phyloP scores from a whole-genome alignment of 1,284 basidiomycete genomes.

The Entoloma clypeatum region DNA sequence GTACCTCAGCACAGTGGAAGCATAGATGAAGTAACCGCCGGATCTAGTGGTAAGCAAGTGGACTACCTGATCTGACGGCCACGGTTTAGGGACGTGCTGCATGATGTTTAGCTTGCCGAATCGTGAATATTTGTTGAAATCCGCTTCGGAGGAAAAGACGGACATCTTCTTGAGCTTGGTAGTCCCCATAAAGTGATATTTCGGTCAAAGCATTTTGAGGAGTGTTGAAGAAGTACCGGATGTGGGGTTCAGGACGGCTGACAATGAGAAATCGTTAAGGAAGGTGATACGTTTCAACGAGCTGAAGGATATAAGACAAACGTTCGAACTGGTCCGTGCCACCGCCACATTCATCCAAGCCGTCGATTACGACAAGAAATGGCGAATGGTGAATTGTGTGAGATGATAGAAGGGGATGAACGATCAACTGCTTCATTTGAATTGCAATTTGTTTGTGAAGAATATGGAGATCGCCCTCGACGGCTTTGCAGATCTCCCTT shows the following conservation, averaged over 20 bases:
- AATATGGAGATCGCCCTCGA: too few relatives aligned
- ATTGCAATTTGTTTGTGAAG: too few relatives aligned
- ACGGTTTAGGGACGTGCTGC: slow-evolving; percentile 6
- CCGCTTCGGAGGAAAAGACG: slow-evolving; percentile 1
- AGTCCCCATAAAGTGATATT: slow-evolving; percentile 3
- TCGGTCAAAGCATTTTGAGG: not conserved
- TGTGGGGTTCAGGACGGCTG: slow-evolving; percentile 11
- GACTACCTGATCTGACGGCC: slow-evolving; percentile 14
- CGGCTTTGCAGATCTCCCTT: too few relatives aligned
- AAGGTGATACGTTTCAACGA: slow-evolving; percentile 2
- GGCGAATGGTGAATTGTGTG: too few relatives aligned
- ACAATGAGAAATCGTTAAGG: slow-evolving; percentile 9
- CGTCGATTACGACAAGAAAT: slow-evolving; percentile 6
- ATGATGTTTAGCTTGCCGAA: not conserved
- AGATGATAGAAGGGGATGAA: slow-evolving; percentile 1
- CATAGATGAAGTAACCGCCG: slow-evolving; percentile 14
- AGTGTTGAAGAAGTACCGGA: slow-evolving; percentile 2
- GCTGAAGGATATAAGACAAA: slow-evolving; percentile 6
- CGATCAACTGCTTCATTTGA: not conserved
- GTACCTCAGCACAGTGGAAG: slow-evolving; percentile 15
- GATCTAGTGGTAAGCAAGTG: slow-evolving; percentile 15
- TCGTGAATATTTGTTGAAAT: slow-evolving; percentile 5
- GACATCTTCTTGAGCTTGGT: slow-evolving; percentile 8
- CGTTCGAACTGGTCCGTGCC: slow-evolving; percentile 6
- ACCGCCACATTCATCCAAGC: slow-evolving; percentile 2